A percentile compares a stretch with the other conserved stretches of the same genome.
These are phyloP conservation scores for Aspergillus saccharolyticus DNA, from an alignment of 495 filamentous ascomycete genomes.

Conservation along the genomic window DNA sequence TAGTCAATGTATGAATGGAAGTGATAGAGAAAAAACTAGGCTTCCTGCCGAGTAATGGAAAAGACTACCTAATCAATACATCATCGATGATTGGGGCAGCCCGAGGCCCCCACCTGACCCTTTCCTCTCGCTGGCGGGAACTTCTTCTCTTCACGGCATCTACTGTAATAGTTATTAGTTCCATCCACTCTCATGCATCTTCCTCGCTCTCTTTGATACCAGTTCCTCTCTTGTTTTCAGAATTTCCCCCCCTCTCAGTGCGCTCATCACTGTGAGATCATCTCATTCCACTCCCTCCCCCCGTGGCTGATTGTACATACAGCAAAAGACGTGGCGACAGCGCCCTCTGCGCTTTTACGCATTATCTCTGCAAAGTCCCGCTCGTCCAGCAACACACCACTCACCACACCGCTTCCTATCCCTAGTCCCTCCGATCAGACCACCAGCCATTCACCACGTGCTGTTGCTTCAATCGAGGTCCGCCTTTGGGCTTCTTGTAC, in stretches of 20 bases:
- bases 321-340: background rate
- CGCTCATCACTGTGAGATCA: no score
- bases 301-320: background rate
- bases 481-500: constrained; percentile 8
- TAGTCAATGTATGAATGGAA: no score
- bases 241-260: background rate
- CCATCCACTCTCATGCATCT: background rate
- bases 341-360: background rate
- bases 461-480: constrained; percentile 7
- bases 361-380: constrained; percentile 4
- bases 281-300: background rate
- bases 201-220: background rate
- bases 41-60: no score
- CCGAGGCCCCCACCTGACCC: background rate
- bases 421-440: constrained; percentile 13
- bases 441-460: constrained; percentile 11
- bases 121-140: no score
- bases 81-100: background rate
- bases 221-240: background rate
- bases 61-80: background rate
- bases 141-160: no score
- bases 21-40: no score
- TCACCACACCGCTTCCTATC: background rate
- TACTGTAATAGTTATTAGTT: no score
- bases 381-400: constrained; percentile 14